Conservation (phyloP, 169 alveolate species). For the Eimeria necatrix region DNA sequence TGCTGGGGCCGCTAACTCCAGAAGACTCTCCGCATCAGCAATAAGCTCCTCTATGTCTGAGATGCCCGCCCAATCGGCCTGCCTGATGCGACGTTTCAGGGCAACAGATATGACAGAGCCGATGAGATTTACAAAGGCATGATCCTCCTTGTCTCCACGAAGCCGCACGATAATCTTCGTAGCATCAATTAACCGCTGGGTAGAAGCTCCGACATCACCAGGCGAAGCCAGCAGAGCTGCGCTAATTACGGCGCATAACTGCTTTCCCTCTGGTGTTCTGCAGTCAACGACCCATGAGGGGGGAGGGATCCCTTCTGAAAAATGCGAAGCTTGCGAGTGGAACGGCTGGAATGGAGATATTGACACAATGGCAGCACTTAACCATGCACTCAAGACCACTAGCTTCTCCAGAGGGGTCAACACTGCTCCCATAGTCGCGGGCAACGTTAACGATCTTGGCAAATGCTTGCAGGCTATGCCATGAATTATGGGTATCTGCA, state of each 20-base stretch:
- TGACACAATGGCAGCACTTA: constrained; percentile 8
- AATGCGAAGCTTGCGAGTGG: neutral
- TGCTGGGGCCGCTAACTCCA: neutral
- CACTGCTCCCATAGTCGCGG: neutral
- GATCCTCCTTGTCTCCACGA: neutral
- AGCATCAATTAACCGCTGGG: constrained; percentile 5
- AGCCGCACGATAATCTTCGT: neutral
- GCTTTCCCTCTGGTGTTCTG: constrained; percentile 33
- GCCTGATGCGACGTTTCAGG: constrained; percentile 16
- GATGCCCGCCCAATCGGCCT: neutral
- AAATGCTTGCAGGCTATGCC: neutral
- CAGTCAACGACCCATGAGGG: constrained; percentile 35
- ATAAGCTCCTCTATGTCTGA: constrained; percentile 13
- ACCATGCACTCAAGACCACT: constrained; percentile 16
- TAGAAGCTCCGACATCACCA: neutral
- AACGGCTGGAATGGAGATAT: neutral
- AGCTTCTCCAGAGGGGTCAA: constrained; percentile 22
- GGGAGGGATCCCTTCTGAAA: constrained; percentile 34
- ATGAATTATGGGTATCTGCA: constrained; percentile 43
- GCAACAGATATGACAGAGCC: neutral
- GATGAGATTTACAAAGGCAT: neutral
- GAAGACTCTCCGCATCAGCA: constrained; percentile 8
- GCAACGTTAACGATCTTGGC: constrained; percentile 42
- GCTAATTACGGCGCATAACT: neutral
- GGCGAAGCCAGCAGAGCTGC: constrained; percentile 22